These are phyloP conservation scores for Croton laevigatus DNA, from an alignment of 441 rosid genomes.

Conservation along the genomic window DNA sequence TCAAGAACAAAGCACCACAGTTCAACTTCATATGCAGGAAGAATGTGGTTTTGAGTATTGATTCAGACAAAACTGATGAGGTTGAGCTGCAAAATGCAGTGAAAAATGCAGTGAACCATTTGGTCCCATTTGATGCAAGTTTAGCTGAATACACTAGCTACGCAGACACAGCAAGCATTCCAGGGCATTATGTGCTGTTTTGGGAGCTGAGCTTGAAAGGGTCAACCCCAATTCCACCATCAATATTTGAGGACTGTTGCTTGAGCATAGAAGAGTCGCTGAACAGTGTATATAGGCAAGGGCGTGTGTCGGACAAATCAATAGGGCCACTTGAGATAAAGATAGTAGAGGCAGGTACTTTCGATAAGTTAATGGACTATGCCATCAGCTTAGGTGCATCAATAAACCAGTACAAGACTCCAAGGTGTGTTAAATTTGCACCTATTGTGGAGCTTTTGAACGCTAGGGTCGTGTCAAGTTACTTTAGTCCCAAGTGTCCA, in stretches of 20 bases:
- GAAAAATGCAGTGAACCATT: constrained; percentile 43
- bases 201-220: constrained; percentile 49
- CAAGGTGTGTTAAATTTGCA: constrained; percentile 54
- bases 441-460: constrained; percentile 56
- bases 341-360: constrained; percentile 52
- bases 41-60: constrained; percentile 59
- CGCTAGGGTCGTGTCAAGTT: constrained; percentile 41
- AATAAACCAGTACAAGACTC: constrained; percentile 62
- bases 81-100: constrained; percentile 61
- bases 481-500: constrained; percentile 54
- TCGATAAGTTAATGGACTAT: constrained; percentile 66
- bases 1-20: constrained; percentile 67
- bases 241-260: constrained; percentile 59
- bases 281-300: constrained; percentile 62
- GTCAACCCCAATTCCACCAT: constrained; percentile 44
- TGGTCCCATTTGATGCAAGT: constrained; percentile 45
- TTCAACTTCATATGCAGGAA: constrained; percentile 61
- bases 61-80: constrained; percentile 65
- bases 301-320: constrained; percentile 56
- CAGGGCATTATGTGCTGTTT: constrained; percentile 56
- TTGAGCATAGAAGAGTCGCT: constrained; percentile 58
- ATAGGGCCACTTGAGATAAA: constrained; percentile 60
- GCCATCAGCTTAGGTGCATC: constrained; percentile 60
- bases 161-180: constrained; percentile 46
- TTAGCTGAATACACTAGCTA: constrained; percentile 56